phyloP scores from a whole-genome alignment of 208 protist species.

The Herpetomonas tarakana region DNA sequence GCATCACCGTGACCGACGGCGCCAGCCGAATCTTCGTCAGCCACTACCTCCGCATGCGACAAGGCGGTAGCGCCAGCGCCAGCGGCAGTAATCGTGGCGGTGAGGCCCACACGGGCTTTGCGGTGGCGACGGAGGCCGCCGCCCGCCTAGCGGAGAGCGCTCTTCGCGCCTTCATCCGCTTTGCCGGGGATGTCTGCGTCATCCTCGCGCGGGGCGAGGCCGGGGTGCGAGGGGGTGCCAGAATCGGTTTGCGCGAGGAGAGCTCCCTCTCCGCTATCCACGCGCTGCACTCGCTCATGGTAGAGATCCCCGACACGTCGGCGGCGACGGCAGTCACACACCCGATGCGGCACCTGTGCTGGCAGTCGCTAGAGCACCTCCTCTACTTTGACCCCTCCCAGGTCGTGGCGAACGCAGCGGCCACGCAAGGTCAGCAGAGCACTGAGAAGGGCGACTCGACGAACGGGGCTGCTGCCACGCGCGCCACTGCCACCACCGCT shows the following conservation, averaged over 20 bases:
- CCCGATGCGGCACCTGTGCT: constrained; percentile 25
- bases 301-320: constrained; percentile 31
- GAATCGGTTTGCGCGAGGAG: constrained; percentile 16
- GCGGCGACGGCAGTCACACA: not conserved
- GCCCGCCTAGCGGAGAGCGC: constrained; percentile 12
- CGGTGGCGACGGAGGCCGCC: not conserved
- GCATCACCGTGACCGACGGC: constrained; percentile 51
- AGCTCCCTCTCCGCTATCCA: constrained; percentile 48
- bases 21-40: constrained; percentile 46
- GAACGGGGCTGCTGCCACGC: not conserved
- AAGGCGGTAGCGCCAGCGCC: constrained; percentile 1
- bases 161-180: constrained; percentile 33
- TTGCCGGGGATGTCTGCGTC: constrained; percentile 40
- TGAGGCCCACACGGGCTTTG: not conserved
- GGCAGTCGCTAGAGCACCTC: constrained; percentile 41
- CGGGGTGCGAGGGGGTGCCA: constrained; percentile 10
- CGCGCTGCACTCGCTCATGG: constrained; percentile 52
- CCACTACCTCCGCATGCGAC: constrained; percentile 48
- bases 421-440: too few relatives aligned
- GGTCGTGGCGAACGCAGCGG: not conserved
- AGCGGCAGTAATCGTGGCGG: constrained; percentile 1
- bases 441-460: not conserved
- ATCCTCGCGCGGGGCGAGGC: constrained; percentile 39
- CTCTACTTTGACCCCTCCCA: constrained; percentile 6
- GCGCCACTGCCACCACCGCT: not conserved